Percentiles rank a stretch among this genome's conserved stretches.
Conservation (phyloP, 768 basidiomycete species). For the Russula vinacea region DNA sequence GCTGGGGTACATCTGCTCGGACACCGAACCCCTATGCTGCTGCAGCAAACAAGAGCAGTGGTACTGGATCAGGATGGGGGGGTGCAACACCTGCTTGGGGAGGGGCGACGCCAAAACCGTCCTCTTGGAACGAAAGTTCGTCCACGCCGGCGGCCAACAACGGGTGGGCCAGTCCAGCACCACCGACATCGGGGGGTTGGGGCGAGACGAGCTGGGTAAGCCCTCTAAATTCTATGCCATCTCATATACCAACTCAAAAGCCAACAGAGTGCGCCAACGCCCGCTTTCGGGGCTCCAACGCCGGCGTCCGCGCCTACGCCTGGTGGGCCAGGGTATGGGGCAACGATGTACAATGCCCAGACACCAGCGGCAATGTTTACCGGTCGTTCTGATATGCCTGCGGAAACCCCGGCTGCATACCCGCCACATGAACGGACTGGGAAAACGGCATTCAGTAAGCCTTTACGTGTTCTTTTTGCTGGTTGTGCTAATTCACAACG, state of each 20-base stretch:
- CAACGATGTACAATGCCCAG: slow-evolving; percentile 37
- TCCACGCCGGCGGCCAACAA: slow-evolving; percentile 20
- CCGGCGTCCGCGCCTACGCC: slow-evolving; percentile 44
- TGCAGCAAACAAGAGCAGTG: slow-evolving; percentile 36
- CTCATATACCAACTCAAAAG: not conserved
- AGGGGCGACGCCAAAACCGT: slow-evolving; percentile 28
- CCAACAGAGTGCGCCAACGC: slow-evolving; percentile 35
- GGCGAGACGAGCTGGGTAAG: slow-evolving; percentile 51
- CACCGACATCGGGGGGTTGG: slow-evolving; percentile 34
- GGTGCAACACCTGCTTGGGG: slow-evolving; percentile 35
- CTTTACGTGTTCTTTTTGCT: slow-evolving; percentile 21
- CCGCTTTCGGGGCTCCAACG: slow-evolving; percentile 36
- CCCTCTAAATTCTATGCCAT: slow-evolving; percentile 23
- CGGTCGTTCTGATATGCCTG: slow-evolving; percentile 23
- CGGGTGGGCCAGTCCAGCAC: slow-evolving; percentile 34
- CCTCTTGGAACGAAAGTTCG: slow-evolving; percentile 24
- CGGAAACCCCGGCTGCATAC: slow-evolving; percentile 40
- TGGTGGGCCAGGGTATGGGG: slow-evolving; percentile 33
- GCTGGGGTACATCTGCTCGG: slow-evolving; percentile 48
- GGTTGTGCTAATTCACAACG: not conserved
- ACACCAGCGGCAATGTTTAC: slow-evolving; percentile 34
- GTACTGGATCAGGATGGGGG: slow-evolving; percentile 50
- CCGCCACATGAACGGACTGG: slow-evolving; percentile 36
- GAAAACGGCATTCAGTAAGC: slow-evolving; percentile 31
- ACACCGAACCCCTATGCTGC: slow-evolving; percentile 54